These are phyloP conservation scores for Starmerella khaoyaiensis DNA, from an alignment of 805 yeast species.

Conservation along the genomic window DNA sequence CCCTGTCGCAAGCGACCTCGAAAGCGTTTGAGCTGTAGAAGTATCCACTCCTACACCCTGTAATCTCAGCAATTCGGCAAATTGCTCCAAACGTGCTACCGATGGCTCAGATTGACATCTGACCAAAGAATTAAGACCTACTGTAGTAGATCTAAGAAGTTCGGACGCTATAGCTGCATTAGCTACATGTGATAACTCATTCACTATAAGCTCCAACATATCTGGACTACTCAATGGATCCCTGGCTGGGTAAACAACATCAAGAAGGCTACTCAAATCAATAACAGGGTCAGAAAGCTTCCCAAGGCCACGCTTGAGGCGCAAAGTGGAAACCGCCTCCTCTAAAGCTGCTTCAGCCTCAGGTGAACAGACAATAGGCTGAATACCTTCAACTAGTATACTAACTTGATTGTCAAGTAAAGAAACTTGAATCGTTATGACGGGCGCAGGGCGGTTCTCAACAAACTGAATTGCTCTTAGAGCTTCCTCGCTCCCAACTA, in stretches of 20 bases:
- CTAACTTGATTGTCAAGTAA: slow-evolving; percentile 58
- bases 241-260: slow-evolving; percentile 16
- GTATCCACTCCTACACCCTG: slow-evolving; percentile 50
- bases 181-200: slow-evolving; percentile 68
- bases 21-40: slow-evolving; percentile 54
- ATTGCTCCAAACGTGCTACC: slow-evolving; percentile 62
- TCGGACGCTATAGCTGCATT: slow-evolving; percentile 78
- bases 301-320: slow-evolving; percentile 14
- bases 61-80: slow-evolving; percentile 55
- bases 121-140: slow-evolving; percentile 72
- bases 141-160: slow-evolving; percentile 41
- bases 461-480: slow-evolving; percentile 31
- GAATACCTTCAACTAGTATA: slow-evolving; percentile 48
- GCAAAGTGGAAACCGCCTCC: slow-evolving; percentile 9
- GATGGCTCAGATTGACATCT: slow-evolving; percentile 84
- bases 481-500: slow-evolving; percentile 40
- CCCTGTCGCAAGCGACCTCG: slow-evolving; percentile 53
- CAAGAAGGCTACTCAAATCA: slow-evolving; percentile 13
- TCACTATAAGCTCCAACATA: slow-evolving; percentile 40
- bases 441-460: slow-evolving; percentile 46
- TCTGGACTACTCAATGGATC: slow-evolving; percentile 11
- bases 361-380: too few relatives aligned
- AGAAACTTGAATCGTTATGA: slow-evolving; percentile 67
- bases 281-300: slow-evolving; percentile 6
- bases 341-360: slow-evolving; percentile 1